phyloP scores from a whole-genome alignment of 129 eudicot genomes.

The Deinandra increscens region DNA sequence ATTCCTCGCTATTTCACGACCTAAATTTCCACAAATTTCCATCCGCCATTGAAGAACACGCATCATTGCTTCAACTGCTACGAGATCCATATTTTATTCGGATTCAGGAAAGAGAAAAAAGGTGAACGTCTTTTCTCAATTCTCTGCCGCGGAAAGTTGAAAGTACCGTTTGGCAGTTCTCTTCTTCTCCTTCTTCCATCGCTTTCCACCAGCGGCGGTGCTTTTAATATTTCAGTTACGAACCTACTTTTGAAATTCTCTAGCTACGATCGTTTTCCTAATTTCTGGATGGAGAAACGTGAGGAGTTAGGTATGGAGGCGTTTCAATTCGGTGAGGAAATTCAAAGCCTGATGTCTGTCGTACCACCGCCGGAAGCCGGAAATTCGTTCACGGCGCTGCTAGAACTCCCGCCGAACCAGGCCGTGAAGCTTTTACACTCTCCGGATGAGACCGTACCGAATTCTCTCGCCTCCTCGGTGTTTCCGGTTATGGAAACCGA shows the following conservation, averaged over 20 bases:
- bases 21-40: slow-evolving; percentile 2
- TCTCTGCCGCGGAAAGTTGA: slow-evolving; percentile 25
- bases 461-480: slow-evolving; percentile 33
- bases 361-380: slow-evolving; percentile 47
- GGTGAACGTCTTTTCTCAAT: slow-evolving; percentile 19
- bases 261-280: not conserved
- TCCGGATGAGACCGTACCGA: slow-evolving; percentile 34
- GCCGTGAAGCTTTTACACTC: slow-evolving; percentile 80
- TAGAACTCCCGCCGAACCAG: slow-evolving; percentile 71
- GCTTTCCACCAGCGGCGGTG: slow-evolving; percentile 19
- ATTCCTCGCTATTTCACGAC: not conserved
- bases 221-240: not conserved
- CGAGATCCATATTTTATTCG: slow-evolving; percentile 11
- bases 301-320: slow-evolving; percentile 38
- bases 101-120: slow-evolving; percentile 28
- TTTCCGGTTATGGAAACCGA: slow-evolving; percentile 43
- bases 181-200: slow-evolving; percentile 30
- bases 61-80: slow-evolving; percentile 14
- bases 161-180: slow-evolving; percentile 33
- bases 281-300: slow-evolving; percentile 16
- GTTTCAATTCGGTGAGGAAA: slow-evolving; percentile 40
- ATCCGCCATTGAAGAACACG: slow-evolving; percentile 33
- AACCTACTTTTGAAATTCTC: not conserved
- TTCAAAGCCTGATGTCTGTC: slow-evolving; percentile 45
- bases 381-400: slow-evolving; percentile 84